These are phyloP conservation scores for Thalassia testudinum DNA, from an alignment of 116 monocot genomes.

Conservation along the genomic window DNA sequence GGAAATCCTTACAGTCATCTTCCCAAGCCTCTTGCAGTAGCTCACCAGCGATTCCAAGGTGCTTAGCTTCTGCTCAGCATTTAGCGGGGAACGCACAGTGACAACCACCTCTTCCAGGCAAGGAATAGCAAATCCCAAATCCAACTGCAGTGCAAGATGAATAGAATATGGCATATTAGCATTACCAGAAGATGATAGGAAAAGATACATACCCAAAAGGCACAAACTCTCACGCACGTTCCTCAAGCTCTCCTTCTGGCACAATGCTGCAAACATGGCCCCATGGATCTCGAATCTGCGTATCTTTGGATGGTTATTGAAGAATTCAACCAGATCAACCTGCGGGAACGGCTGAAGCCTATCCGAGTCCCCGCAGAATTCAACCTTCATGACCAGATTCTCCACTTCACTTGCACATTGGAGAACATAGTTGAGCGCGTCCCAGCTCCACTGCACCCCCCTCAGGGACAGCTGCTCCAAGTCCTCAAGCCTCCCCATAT, in stretches of 20 bases:
- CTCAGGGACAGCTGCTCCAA: constrained; percentile 53
- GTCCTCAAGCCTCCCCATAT: constrained; percentile 44
- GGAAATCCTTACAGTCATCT: constrained; percentile 63
- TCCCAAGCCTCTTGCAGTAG: constrained; percentile 32
- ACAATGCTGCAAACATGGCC: constrained; percentile 89
- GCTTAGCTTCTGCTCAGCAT: constrained; percentile 84
- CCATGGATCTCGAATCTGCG: constrained; percentile 85
- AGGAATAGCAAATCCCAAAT: constrained; percentile 55
- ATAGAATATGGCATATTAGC: too few relatives aligned
- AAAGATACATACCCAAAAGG: background rate
- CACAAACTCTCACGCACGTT: constrained; percentile 45
- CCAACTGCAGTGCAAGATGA: constrained; percentile 40
- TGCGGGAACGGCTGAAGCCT: constrained; percentile 71
- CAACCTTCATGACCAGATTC: constrained; percentile 83
- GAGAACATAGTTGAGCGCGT: constrained; percentile 48
- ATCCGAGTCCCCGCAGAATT: constrained; percentile 72
- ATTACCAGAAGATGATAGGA: background rate
- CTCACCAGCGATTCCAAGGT: constrained; percentile 55
- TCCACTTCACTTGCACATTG: constrained; percentile 56
- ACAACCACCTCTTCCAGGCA: constrained; percentile 59
- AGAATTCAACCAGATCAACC: constrained; percentile 82
- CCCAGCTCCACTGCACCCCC: constrained; percentile 93
- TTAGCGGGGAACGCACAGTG: constrained; percentile 81
- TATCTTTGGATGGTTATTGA: constrained; percentile 71
- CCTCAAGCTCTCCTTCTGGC: constrained; percentile 71